Base-by-base conservation (phyloP, 441 rosid genomes). In the Populus tomentosa region DNA sequence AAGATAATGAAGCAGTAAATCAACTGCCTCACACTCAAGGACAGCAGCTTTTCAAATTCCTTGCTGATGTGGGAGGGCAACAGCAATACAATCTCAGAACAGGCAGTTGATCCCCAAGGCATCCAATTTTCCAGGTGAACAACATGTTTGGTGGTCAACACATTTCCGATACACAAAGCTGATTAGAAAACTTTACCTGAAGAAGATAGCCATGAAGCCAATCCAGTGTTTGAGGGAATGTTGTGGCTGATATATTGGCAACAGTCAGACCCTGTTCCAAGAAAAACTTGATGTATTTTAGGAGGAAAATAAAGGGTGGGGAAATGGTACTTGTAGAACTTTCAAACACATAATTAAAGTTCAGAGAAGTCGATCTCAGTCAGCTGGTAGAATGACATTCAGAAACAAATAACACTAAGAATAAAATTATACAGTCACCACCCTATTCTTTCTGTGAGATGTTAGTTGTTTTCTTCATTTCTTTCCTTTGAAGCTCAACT, bases 161-260 rank as follows among this genome's bases (percentile, higher is more conserved):
- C 13, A 69, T 61, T 69, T 77, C 67, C 69, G 50, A 73, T 46
- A 38, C 35, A 59, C 6, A 7, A 76, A 21, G 35, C 67, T 72
- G 73, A 70, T 35, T 9, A 66, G 64, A 46, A 62, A 64, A 62
- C 13, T 32, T 69, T 82, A 92, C 97, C 95, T 92, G 93, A 81
- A 92, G 92, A 85, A 90, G 92, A 88, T 90, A 80, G 38, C 87
- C 87, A 56, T 92, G 97, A 84, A 92, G 86, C 84, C 87, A 85
- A 85, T 92, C 97, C 64, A 92, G 82, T 13, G 93, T 90, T 80
- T 90, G 95, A 13, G 94, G 93, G 84, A 92, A 92, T 30, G 93
- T 88, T 80, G 92, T 92, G 38, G 93, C 91, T 18, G 97, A 86
- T 86, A 92, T 78, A 76, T 86, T 89, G 79, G 82, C 91, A 70